Conservation (phyloP, 257 asterid species). For the Coffea canephora region DNA sequence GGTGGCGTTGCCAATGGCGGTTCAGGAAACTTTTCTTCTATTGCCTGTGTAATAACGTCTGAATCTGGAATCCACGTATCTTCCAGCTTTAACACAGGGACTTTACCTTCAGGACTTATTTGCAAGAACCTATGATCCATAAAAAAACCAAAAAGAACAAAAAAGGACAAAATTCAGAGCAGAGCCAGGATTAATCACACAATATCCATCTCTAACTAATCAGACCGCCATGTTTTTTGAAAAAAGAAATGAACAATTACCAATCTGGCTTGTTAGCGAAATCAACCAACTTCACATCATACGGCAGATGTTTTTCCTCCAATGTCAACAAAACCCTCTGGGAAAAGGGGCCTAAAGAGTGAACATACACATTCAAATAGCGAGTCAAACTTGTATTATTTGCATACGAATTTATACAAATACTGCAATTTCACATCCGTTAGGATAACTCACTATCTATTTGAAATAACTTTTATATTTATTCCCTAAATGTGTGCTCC, state of each 20-base stretch:
- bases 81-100: slow-evolving; percentile 80
- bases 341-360: slow-evolving; percentile 72
- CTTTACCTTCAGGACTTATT: slow-evolving; percentile 87
- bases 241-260: slow-evolving; percentile 25
- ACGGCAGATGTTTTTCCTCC: slow-evolving; percentile 86
- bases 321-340: slow-evolving; percentile 85
- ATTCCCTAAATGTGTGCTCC: too few species aligned
- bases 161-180: neutral
- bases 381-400: neutral
- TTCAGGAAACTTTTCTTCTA: slow-evolving; percentile 86
- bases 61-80: slow-evolving; percentile 95
- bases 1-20: slow-evolving; percentile 81
- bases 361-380: neutral
- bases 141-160: too few species aligned
- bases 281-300: slow-evolving; percentile 77
- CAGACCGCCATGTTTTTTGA: neutral
- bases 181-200: neutral
- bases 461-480: too few species aligned
- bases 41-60: slow-evolving; percentile 78
- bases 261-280: slow-evolving; percentile 85
- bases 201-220: neutral
- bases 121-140: slow-evolving; percentile 53
- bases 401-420: neutral
- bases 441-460: too few species aligned
- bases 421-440: too few species aligned